Base-by-base conservation (phyloP, 495 filamentous ascomycete genomes). In the Hyaloscypha finlandica region DNA sequence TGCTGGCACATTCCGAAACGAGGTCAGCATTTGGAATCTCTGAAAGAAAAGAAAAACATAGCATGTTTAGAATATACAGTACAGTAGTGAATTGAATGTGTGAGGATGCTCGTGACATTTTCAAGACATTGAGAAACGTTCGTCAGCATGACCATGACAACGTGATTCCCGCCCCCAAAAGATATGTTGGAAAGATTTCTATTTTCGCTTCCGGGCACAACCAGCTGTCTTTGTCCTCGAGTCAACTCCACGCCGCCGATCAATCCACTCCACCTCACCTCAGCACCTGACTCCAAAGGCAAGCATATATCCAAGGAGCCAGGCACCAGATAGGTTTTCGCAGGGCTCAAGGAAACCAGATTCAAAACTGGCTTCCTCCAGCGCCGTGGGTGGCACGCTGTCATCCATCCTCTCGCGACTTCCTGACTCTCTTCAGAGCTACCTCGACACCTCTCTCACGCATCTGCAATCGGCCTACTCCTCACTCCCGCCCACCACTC, bases 291-390 rank as follows among this genome's bases (percentile, higher is more conserved):
- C 61, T 64, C 61, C 31, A 53, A 64, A 32, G 20, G 16, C 63
- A 31, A 64, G 12, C 63, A 63, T 3, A 6, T 16, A 59, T n/a
- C n/a, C 56, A 59, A 37, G 4, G 30, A 16, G 9, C 30, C 42
- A 19, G 9, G 42, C 42, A 48, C 11, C 42, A 48, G 42, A 48
- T 37, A 37, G 35, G 35, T 37, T 37, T 37, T 3, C 35, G 35
- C 8, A 37, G 42, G 42, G 42, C 42, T 48, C 42, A 11, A 48
- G 42, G 16, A 48, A 48, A 6, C 9, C 42, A 48, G 42, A 48
- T 12, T 48, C 42, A 48, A 86, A 85, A 71, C 82, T 86, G 84
- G 83, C 82, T 86, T 84, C 81, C 74, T 76, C 74, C 53, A 56
- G 53, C 71, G 35, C 65, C n/a, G 74, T 77, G 81, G 82, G 82